Base-by-base conservation (phyloP, 306 rosid species). In the Begonia loranthoides region DNA sequence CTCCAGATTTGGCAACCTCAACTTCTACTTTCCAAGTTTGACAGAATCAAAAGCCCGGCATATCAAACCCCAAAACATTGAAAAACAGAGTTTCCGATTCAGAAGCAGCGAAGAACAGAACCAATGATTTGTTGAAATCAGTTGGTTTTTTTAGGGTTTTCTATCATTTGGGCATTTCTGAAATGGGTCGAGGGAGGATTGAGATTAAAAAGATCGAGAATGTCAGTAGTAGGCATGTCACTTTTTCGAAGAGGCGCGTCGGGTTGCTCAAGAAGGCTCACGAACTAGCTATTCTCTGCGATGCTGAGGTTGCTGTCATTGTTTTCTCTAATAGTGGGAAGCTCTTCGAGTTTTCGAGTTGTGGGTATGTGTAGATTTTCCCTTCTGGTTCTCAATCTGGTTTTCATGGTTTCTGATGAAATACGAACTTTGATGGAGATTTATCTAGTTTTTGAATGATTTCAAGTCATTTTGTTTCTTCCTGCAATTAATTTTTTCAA, bases 251-350 rank as follows among this genome's bases (percentile, higher is more conserved):
- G 56, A 73, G 99, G 55, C 72, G 99, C 52, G 80, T 69, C 54
- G 99, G 99, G 46, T 28, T 92, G 70, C 87, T 92, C 8, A 92
- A 86, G 17, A 92, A 92, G 54, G 95, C 99, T 56, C 81, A 80
- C 9, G 99, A 92, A 41, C 76, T 92, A 13, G 87, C 96, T 33
- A 73, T 92, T 61, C 99, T 92, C 8, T 92, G 99, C 12, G 99
- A 92, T 56, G 92, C 99, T 0, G 99, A 92, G 73, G 93, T 92
- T 71, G 96, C 99, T 59, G 96, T 86, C 13, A 92, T 92, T n/a
- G 76, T 92, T 55, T 92, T 92, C 71, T 92, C 99, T 1, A 83
- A 86, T 49, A 92, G 95, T 2, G 96, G 96, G 16, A 86, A 80
- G 55, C 82, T 86, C 13, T 92, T 92, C 22, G 93, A 92, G 70